Base-by-base conservation (phyloP, 352 stramenopile genomes). In the Globisporangium middletonii region DNA sequence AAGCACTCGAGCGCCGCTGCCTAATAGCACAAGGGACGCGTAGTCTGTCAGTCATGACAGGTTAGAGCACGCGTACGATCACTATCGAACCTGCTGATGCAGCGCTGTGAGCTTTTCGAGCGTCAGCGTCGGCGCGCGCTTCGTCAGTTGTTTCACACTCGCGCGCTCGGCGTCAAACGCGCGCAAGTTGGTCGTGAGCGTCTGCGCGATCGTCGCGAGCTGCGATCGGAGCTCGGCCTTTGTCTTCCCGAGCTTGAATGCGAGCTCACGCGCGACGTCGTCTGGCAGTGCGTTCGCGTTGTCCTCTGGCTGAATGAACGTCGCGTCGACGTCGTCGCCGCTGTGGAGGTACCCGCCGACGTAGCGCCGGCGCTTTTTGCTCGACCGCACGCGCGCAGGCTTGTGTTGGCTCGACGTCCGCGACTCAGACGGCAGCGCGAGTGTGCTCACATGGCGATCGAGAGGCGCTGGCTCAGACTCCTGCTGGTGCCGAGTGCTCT, bases 281-380 rank as follows among this genome's bases (percentile, higher is more conserved):
- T 94, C 73, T 0, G 86, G 86, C 44, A 95, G 68, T 16, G 83
- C 76, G 28, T 70, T 65, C 19, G 84, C 68, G 37, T 94, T 79
- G 33, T 87, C 84, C 66, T 95, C 86, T 1, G 86, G 86, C 53
- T 95, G 83, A 63, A 95, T 94, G 53, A 95, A 93, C 9, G 30
- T 70, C 4, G 74, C 72, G 50, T 94, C 85, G 8, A 55, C 61
- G 59, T 92, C 75, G 48, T 86, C 70, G 12, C 53, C 64, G 8
- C 69, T 57, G 18, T 88, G 73, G 16, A 73, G 60, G 51, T 95
- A 95, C 19, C 86, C 86, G 12, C 86, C 86, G 53, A 94, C 71
- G 37, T 83, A 95, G 0, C 66, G 69, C 5, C 51, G 69, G 16
- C 69, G 57, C 30, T 62, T 71, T 16, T 65, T 84, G 12, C 37